Base-by-base conservation (phyloP, 345 rosid genomes). In the Salix udensis region DNA sequence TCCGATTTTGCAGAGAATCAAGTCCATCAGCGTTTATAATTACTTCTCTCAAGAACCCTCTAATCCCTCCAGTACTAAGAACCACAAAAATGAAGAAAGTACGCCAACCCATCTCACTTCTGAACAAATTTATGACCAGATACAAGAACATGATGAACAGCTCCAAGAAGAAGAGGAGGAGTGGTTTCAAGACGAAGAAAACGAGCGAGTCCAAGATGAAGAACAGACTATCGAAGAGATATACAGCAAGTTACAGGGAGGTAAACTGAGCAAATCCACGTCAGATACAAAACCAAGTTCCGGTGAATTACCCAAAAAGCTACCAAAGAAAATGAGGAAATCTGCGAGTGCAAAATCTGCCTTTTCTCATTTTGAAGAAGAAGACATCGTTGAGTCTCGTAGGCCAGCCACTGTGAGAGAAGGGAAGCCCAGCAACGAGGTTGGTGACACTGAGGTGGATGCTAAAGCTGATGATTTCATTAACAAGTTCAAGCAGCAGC, bases 381-480 rank as follows among this genome's bases (percentile, higher is more conserved):
- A 77, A 0, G 92, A 78, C 58, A 52, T 74, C 6, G 88, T 88
- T 0, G 94, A 91, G 62, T 68, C 82, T 71, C 89, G 87, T 1
- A 69, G 95, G 26, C 94, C 97, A 1, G 90, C 87, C 23, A 93
- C 94, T 1, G 87, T 78, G 70, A 88, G 48, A 64, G 94, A 84
- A 28, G 73, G 78, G 39, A 87, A 86, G 77, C 10, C 66, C 53
- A 64, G 50, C 2, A 76, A 82, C 2, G 90, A 86, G 73, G 89
- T 58, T 24, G 92, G 77, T 30, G 84, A 78, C 67, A 89, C 82
- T 7, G 94, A 85, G 66, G 94, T 92, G n/a, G 97, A 92, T 68
- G 96, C 97, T 0, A 91, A 80, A 55, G 96, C 96, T 40, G 97
- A 91, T 78, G 96, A 91, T 58, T 92, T 92, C 73, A 92, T 92